Conservation (phyloP, 805 yeast genomes). For the Schwanniomyces polymorphus region DNA sequence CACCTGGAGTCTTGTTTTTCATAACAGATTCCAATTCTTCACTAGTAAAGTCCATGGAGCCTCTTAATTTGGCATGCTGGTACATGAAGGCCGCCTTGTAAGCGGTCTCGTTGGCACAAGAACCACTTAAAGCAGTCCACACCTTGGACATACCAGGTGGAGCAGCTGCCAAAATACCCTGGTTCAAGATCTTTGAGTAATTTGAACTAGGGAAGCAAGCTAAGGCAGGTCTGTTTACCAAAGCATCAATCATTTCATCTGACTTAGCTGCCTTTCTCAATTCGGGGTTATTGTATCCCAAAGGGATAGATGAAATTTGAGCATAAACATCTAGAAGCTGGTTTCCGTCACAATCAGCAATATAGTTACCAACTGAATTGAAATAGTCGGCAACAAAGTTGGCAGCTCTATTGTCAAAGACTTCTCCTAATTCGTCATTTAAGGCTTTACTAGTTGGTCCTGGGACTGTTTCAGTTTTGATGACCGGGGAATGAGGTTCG, state of each 20-base stretch:
- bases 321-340: slow-evolving; percentile 44
- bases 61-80: slow-evolving; percentile 56
- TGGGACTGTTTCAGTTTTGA: slow-evolving; percentile 31
- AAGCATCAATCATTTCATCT: slow-evolving; percentile 67
- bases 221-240: slow-evolving; percentile 59
- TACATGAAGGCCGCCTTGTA: slow-evolving; percentile 71
- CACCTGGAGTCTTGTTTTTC: slow-evolving; percentile 53
- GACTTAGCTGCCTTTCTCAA: slow-evolving; percentile 67
- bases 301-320: slow-evolving; percentile 81
- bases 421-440: slow-evolving; percentile 34
- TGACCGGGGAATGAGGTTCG: slow-evolving; percentile 33
- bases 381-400: slow-evolving; percentile 42
- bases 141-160: slow-evolving; percentile 60
- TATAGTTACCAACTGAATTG: slow-evolving; percentile 40
- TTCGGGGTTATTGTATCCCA: slow-evolving; percentile 85
- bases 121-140: slow-evolving; percentile 68
- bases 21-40: slow-evolving; percentile 50
- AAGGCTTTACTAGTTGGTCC: slow-evolving; percentile 35
- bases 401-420: slow-evolving; percentile 43
- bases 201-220: slow-evolving; percentile 52
- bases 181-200: slow-evolving; percentile 47
- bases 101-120: slow-evolving; percentile 71
- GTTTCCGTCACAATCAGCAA: slow-evolving; percentile 44
- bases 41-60: slow-evolving; percentile 40
- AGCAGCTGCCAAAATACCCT: slow-evolving; percentile 59